Conservation (phyloP, 371 early-diverging fungal genomes). For the Haplosporangium sp. region DNA sequence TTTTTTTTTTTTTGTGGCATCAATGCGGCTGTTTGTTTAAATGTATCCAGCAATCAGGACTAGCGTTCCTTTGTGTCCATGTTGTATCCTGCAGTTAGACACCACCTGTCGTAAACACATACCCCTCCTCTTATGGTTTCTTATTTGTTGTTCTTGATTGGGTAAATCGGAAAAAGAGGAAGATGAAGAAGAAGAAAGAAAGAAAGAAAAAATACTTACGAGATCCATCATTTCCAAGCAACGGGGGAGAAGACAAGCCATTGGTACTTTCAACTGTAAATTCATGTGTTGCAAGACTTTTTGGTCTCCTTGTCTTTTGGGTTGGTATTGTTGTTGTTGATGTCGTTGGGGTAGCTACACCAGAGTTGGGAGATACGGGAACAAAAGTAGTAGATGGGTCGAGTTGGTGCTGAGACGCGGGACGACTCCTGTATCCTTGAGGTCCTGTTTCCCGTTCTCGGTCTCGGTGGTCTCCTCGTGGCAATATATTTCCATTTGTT, state of each 20-base stretch:
- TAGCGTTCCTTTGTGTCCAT: too few relatives aligned
- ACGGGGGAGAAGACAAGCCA: slow-evolving; percentile 13
- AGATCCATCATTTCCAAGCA: slow-evolving; percentile 22
- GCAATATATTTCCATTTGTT: slow-evolving; percentile 13
- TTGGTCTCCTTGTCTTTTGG: slow-evolving; percentile 40
- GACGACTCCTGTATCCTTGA: slow-evolving; percentile 23
- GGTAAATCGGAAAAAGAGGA: not conserved
- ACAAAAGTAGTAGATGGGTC: slow-evolving; percentile 16
- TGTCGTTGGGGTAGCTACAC: slow-evolving; percentile 4
- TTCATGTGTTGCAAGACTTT: slow-evolving; percentile 46
- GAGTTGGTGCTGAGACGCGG: slow-evolving; percentile 27
- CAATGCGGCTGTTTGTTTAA: too few relatives aligned
- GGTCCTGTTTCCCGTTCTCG: slow-evolving; percentile 6
- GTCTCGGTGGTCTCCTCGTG: slow-evolving; percentile 24
- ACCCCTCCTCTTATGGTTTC: too few relatives aligned
- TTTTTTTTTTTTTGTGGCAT: too few relatives aligned
- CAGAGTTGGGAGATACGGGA: slow-evolving; percentile 7
- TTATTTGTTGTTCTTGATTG: too few relatives aligned
- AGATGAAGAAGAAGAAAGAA: not conserved
- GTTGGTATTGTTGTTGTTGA: slow-evolving; percentile 16
- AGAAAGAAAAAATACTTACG: slow-evolving; percentile 20
- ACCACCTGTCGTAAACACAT: too few relatives aligned
- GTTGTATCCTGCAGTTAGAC: too few relatives aligned
- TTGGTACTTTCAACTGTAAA: slow-evolving; percentile 24
- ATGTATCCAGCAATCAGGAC: too few relatives aligned